Evolutionary conservation across 805 yeast genomes (phyloP), one percentile per base, ranked within the genome.

Genomic region (Diddensiella transvaalensis): DNA sequence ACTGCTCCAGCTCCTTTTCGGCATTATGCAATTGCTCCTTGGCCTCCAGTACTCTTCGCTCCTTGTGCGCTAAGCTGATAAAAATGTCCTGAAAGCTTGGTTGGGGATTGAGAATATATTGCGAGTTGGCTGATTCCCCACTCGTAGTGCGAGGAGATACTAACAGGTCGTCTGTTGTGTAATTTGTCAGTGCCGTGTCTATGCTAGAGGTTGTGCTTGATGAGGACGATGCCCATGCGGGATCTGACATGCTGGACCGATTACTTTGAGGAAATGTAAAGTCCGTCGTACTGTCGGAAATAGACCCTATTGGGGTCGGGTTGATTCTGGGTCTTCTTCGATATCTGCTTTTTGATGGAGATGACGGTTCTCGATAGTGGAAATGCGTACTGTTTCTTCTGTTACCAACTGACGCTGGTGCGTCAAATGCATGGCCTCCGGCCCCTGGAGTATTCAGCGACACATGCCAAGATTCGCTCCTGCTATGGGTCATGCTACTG

Each of bases 11-110:
- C 40, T 60, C 68, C 22, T 40, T 52, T 42, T 55, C 53, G 19
- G 67, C 67, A 15, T 49, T 54, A 35, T 44, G 48, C 38, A 61
- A 55, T 10, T 47, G 54, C 47, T 65, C 66, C 19, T 52, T 50
- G 21, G 68, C 67, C 51, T 65, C 69, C 17, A 66, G 59, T 19
- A 65, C 67, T 24, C 60, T 57, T 8, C 69, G 61, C 48, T 66
- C 68, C 42, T 65, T 64, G 49, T 56, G 53, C 29, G 70, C 70
- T 49, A 66, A 56, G 24, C 55, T 45, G 35, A 57, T 62, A 26
- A 66, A 56, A 10, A 66, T 50, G 39, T 63, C 66, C 55, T 66
- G 68, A 38, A 59, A 51, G 22, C 45, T 54, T 4, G 60, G 56
- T 21, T 51, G 47, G 1, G 61, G 42, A 18, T 51, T 44, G 11